Conservation (phyloP, 2,329 filamentous ascomycete species). For the Eutypa lata region DNA sequence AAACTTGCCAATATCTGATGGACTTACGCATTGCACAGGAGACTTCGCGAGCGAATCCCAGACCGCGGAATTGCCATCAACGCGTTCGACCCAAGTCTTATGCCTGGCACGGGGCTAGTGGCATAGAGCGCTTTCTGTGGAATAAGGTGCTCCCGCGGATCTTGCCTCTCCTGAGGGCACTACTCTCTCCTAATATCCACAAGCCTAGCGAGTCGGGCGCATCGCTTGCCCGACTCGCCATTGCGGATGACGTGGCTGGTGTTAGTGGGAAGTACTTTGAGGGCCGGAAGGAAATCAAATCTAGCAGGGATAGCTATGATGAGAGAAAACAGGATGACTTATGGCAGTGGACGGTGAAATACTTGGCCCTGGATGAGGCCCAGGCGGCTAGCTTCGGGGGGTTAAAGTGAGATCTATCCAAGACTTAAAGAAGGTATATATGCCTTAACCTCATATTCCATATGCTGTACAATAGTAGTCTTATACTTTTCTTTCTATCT, state of each 20-base stretch:
- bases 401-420: not conserved
- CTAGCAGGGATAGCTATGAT: conserved; percentile 41
- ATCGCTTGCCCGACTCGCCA: conserved; percentile 38
- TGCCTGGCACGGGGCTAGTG: conserved; percentile 43
- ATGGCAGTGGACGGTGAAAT: conserved; percentile 43
- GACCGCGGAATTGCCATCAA: conserved; percentile 33
- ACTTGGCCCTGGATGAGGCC: conserved; percentile 7
- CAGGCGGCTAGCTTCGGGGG: not conserved
- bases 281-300: conserved; percentile 34
- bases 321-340: conserved; percentile 45
- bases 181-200: conserved; percentile 35
- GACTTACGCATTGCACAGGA: conserved; percentile 40
- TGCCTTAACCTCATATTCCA: no score
- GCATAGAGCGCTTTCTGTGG: conserved; percentile 31
- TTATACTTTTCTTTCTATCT: no score
- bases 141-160: conserved; percentile 31
- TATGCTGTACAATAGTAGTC: no score
- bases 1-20: conserved; percentile 49
- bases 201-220: conserved; percentile 35
- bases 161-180: conserved; percentile 31
- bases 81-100: conserved; percentile 45
- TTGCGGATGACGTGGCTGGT: conserved; percentile 28
- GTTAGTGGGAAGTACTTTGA: conserved; percentile 43
- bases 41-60: conserved; percentile 22
- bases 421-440: no score